Evolutionary conservation across 164 flowering plant species (phyloP), one percentile per base, ranked within the genome.

Genomic region (Warburgia ugandensis): DNA sequence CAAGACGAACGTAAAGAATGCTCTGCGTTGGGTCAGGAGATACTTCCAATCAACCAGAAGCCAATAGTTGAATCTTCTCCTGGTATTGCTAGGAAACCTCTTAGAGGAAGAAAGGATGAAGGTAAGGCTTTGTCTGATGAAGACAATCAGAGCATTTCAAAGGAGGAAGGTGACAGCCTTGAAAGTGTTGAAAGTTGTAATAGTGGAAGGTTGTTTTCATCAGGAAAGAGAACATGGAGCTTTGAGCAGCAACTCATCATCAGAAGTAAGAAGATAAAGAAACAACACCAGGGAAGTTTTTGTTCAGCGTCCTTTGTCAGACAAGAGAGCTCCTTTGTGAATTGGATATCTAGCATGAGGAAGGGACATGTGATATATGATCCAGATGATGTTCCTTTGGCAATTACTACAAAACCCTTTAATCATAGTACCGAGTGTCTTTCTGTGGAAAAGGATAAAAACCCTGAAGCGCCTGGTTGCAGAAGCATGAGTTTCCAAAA

Each of bases 151-250:
- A 63, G 60, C 40, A 39, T 44, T 31, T 63, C 71, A 31, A 55
- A 66, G 12, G 68, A 71, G 44, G 69, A 70, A 33, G 77, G 77
- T 45, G 74, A 68, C 43, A 83, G 87, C 71, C 68, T 73, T 69
- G 95, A 71, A 65, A 83, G 92, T 56, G 94, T 75, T 50, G 88
- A 82, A 58, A 86, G 97, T 56, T 77, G 86, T 55, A 86, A 73
- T 46, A 78, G 81, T 59, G 73, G 73, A 1, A 68, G 74, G 11
- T 44, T 63, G 33, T 64, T 60, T 66, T 45, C 77, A 14, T 33
- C 66, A 51, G 77, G 81, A 37, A 79, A 73, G 59, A 76, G 71
- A 55, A 49, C 68, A 29, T 56, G 69, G 67, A 49, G 37, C 48
- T 73, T 59, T 58, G 80, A 72, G 22, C 64, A 77, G 36, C 60